Base-by-base conservation (phyloP, 352 stramenopile genomes). In the Phytophthora cajani region DNA sequence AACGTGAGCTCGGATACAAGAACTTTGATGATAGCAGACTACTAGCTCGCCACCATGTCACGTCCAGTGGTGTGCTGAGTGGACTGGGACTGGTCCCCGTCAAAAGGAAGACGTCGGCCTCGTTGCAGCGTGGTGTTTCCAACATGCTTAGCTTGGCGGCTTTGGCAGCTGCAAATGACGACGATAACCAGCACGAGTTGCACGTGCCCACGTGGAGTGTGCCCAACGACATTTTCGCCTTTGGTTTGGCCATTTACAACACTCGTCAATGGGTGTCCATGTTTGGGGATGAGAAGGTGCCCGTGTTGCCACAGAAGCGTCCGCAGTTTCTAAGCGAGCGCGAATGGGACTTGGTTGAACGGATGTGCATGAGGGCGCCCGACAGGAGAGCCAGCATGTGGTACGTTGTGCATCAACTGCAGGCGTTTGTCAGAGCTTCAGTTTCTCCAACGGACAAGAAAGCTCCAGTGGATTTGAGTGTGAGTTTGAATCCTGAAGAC, bases 381-480 rank as follows among this genome's bases (percentile, higher is more conserved):
- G 44, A 53, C 2, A 49, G 33, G 32, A 33, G 64, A 64, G 64
- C 47, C 32, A 76, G 59, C 16, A 79, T 77, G 59, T 71, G 68
- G 63, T 73, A 74, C 40, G 68, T 76, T n/a, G 64, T 79, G 49
- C 68, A 77, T 21, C 72, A 74, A 56, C 36, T 79, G 7, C 70
- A 69, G 59, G 23, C 46, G 30, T 69, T 74, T 49, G 44, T 64
- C 21, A 63, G 60, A 49, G 27, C 17, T 12, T 57, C 49, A 27
- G 50, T 71, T n/a, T 5, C 50, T 7, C 51, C 49, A 47, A 21
- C 44, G 1, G 62, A 60, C 30, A 67, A 54, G 25, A 69, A 52
- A 23, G 38, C 27, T 9, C 58, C 64, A 30, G 69, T 74, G 59
- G 65, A 71, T 71, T 53, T 74, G 14, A 73, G 70, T 62, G 64